Percentiles rank a stretch among this genome's conserved stretches.
Evolutionary conservation across 805 yeast species (phyloP).

Genomic region (Metschnikowia cubensis): DNA sequence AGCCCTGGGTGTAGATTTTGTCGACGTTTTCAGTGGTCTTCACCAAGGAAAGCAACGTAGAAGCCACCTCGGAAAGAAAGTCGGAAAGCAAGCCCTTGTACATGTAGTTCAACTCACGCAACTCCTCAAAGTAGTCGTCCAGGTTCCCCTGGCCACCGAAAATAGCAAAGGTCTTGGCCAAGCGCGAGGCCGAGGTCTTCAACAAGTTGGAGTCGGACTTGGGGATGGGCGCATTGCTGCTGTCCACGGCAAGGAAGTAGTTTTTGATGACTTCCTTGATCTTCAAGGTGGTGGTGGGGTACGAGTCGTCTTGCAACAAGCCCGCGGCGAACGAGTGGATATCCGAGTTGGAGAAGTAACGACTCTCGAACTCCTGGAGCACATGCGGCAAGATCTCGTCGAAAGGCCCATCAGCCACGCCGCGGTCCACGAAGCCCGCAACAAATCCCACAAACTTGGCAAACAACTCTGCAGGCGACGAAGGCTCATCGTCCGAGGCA

Average conservation of each 20-base stretch:
- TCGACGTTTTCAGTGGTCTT: slow-evolving; percentile 71
- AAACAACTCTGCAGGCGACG: slow-evolving; percentile 79
- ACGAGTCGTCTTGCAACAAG: slow-evolving; percentile 50
- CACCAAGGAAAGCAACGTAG: slow-evolving; percentile 62
- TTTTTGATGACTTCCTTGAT: slow-evolving; percentile 71
- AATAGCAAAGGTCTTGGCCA: slow-evolving; percentile 71
- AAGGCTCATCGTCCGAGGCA: slow-evolving; percentile 84
- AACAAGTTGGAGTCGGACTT: slow-evolving; percentile 46
- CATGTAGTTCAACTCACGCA: slow-evolving; percentile 74
- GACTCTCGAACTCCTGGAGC: slow-evolving; percentile 77
- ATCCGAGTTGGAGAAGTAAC: slow-evolving; percentile 61
- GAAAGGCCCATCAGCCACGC: slow-evolving; percentile 50
- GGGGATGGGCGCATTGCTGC: slow-evolving; percentile 24
- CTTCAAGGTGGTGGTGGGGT: slow-evolving; percentile 67
- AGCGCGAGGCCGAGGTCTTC: slow-evolving; percentile 52
- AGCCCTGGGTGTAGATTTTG: slow-evolving; percentile 90
- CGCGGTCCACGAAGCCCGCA: slow-evolving; percentile 44
- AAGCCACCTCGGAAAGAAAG: slow-evolving; percentile 66
- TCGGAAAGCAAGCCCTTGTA: slow-evolving; percentile 74
- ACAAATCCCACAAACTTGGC: slow-evolving; percentile 79
- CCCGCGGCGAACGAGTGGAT: slow-evolving; percentile 85
- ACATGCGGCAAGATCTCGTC: slow-evolving; percentile 68
- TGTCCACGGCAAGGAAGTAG: slow-evolving; percentile 51
- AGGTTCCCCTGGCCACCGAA: slow-evolving; percentile 99
- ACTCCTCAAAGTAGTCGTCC: slow-evolving; percentile 95